These are phyloP conservation scores for Aspergillus affinis DNA, from an alignment of 495 filamentous ascomycete genomes.

Conservation along the genomic window DNA sequence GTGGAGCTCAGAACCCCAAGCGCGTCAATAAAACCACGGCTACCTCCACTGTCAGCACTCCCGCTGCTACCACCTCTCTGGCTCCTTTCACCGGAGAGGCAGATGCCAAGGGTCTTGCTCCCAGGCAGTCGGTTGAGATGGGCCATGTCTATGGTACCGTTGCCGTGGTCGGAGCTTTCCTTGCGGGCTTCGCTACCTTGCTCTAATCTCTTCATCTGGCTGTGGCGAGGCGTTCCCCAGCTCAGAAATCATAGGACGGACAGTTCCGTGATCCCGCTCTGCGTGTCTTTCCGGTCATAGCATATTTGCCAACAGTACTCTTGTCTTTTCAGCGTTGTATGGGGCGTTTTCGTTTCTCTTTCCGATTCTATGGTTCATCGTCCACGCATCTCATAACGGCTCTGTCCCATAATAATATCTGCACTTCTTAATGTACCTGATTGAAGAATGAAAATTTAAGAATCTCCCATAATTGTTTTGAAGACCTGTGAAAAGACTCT, in stretches of 20 bases:
- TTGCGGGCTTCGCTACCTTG: constrained; percentile 63
- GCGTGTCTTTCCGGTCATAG: neutral
- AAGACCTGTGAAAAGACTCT: too few relatives aligned
- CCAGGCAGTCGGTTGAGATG: constrained; percentile 44
- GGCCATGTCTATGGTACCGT: constrained; percentile 59
- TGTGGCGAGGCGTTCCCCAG: neutral
- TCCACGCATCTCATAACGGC: neutral
- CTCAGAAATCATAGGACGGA: neutral
- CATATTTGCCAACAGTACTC: neutral
- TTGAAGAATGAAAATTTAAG: neutral
- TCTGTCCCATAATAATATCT: neutral
- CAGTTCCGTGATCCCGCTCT: neutral
- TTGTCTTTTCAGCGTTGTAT: neutral
- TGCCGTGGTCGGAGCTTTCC: constrained; percentile 55
- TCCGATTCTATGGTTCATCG: neutral
- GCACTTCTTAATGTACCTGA: neutral
- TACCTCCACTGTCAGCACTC: constrained; percentile 31
- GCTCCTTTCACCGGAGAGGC: constrained; percentile 32
- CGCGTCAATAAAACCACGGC: constrained; percentile 58
- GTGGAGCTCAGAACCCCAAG: constrained; percentile 72
- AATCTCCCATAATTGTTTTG: neutral
- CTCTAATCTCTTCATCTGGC: constrained; percentile 38
- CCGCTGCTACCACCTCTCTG: constrained; percentile 38
- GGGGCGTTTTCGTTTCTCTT: neutral
- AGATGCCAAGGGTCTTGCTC: constrained; percentile 29